Percentiles rank a stretch among this genome's conserved stretches.
Evolutionary conservation across 371 early-diverging fungal species (phyloP).

Genomic region (Neoconidiobolus thromboides): DNA sequence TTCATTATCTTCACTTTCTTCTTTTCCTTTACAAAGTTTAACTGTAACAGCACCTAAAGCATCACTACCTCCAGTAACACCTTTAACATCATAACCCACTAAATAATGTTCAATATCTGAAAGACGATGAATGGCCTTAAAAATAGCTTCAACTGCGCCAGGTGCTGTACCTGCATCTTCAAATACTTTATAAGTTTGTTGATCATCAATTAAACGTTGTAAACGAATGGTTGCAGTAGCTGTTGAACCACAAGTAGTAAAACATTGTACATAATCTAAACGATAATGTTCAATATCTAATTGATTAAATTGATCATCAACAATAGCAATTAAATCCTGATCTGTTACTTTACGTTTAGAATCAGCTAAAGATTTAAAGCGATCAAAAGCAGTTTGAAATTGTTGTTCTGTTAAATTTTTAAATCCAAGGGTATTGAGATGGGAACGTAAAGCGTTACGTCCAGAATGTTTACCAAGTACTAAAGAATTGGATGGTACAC

Average conservation of each 20-base stretch:
- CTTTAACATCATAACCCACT: constrained; percentile 58
- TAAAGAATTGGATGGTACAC: constrained; percentile 60
- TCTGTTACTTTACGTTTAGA: constrained; percentile 79
- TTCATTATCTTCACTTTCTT: constrained; percentile 1
- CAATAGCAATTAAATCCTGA: constrained; percentile 65
- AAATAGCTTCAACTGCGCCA: constrained; percentile 74
- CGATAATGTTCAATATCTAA: constrained; percentile 21
- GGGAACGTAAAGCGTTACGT: constrained; percentile 73
- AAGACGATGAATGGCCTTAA: constrained; percentile 61
- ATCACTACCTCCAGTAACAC: constrained; percentile 71
- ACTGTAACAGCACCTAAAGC: constrained; percentile 70
- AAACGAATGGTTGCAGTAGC: constrained; percentile 54
- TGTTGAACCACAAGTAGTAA: constrained; percentile 41
- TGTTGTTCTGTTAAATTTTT: constrained; percentile 31
- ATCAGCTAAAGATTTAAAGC: constrained; percentile 82
- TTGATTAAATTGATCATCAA: constrained; percentile 40
- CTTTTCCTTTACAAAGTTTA: constrained; percentile 27
- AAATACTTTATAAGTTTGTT: constrained; percentile 17
- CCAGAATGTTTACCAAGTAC: constrained; percentile 94
- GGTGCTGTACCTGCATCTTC: constrained; percentile 57
- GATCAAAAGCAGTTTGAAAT: constrained; percentile 59
- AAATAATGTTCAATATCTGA: constrained; percentile 29
- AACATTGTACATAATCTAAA: constrained; percentile 46
- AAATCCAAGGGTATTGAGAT: constrained; percentile 64
- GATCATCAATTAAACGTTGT: not conserved